Percentiles rank a stretch among this genome's conserved stretches.
Conservation (phyloP, 257 asterid genomes). For the Fraxinus quadrangulata region DNA sequence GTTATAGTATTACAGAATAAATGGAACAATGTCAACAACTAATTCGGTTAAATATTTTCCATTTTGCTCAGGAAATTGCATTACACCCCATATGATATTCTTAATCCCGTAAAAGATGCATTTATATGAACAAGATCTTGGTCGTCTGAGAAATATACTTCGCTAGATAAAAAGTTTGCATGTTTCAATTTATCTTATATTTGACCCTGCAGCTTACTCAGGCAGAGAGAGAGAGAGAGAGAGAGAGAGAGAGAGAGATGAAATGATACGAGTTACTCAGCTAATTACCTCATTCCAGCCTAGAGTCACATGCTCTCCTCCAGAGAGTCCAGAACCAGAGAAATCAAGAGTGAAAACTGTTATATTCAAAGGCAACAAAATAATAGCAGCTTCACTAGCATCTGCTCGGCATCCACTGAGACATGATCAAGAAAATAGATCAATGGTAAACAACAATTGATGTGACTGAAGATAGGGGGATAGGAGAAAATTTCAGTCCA, state of each 20-base stretch:
- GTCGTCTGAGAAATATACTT: not conserved
- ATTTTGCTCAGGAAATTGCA: not conserved
- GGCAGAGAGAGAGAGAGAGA: not conserved
- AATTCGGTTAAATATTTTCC: not conserved
- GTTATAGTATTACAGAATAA: not conserved
- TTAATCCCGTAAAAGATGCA: not conserved
- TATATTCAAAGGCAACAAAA: constrained; percentile 80
- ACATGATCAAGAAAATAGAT: constrained; percentile 31
- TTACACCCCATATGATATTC: not conserved
- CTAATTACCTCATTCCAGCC: constrained; percentile 94
- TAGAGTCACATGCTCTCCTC: constrained; percentile 89
- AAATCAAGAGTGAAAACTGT: constrained; percentile 89
- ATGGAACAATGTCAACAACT: not conserved
- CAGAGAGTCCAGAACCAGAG: constrained; percentile 97
- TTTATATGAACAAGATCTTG: not conserved
- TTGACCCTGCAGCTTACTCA: not conserved
- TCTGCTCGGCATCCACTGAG: constrained; percentile 94
- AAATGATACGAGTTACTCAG: constrained; percentile 20
- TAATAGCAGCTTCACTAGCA: constrained; percentile 97
- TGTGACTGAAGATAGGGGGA: not conserved
- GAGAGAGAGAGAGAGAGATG: not conserved
- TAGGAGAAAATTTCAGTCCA: not conserved
- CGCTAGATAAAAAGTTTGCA: not conserved
- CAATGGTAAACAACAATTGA: constrained; percentile 15
- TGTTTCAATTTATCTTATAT: no score